A percentile compares a stretch with the other conserved stretches of the same genome.
phyloP scores from a whole-genome alignment of 495 filamentous ascomycete genomes.

The Bryoglossum gracile region DNA sequence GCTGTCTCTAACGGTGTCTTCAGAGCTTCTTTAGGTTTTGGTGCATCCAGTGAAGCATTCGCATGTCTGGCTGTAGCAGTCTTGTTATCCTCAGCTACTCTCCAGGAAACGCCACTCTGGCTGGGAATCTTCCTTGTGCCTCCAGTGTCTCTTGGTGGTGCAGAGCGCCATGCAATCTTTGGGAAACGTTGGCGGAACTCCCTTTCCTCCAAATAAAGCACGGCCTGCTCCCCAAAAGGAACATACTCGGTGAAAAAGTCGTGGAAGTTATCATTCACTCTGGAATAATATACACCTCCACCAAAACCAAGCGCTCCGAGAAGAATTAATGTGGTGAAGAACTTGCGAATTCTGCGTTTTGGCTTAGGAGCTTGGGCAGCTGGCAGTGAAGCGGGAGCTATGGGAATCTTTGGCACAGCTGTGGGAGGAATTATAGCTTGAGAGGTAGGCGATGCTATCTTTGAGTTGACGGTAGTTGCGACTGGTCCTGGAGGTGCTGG shows the following conservation, averaged over 20 bases:
- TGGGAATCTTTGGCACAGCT: conserved; percentile 53
- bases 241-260: conserved; percentile 99
- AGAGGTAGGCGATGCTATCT: conserved; percentile 16
- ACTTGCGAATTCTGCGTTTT: conserved; percentile 67
- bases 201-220: conserved; percentile 94
- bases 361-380: conserved; percentile 52
- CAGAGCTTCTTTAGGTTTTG: conserved; percentile 27
- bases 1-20: conserved; percentile 20
- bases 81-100: conserved; percentile 53
- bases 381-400: conserved; percentile 43
- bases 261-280: conserved; percentile 94
- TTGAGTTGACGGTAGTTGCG: conserved; percentile 16
- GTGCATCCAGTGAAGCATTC: conserved; percentile 2
- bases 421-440: conserved; percentile 44
- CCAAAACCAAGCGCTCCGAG: conserved; percentile 72
- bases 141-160: conserved; percentile 46
- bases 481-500: conserved; percentile 38
- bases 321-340: conserved; percentile 63
- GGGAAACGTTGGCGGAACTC: conserved; percentile 92
- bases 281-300: conserved; percentile 82
- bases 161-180: conserved; percentile 37
- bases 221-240: conserved; percentile 88
- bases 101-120: conserved; percentile 80
- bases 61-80: conserved; percentile 22
- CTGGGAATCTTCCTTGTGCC: conserved; percentile 75